These are phyloP conservation scores for Cinnamomum chago DNA, from an alignment of 164 flowering plant genomes.

Conservation along the genomic window DNA sequence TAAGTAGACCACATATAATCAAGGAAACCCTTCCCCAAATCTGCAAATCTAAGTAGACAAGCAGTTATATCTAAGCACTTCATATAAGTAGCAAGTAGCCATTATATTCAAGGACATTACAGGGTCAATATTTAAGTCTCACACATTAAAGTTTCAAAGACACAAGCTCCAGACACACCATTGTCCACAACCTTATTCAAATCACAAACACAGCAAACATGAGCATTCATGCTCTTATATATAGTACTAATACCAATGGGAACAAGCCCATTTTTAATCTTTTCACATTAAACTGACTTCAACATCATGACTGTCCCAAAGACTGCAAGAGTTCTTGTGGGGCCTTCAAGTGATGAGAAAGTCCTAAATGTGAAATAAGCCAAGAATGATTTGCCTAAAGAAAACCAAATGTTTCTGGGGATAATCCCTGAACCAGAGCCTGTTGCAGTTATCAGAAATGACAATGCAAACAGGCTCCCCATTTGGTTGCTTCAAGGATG, in stretches of 20 bases:
- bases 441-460: slow-evolving; percentile 8
- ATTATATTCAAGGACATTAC: background rate
- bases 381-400: slow-evolving; percentile 81
- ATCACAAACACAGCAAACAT: background rate
- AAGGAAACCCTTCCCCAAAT: too few relatives aligned
- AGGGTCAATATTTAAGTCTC: background rate
- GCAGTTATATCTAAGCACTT: too few relatives aligned
- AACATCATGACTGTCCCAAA: slow-evolving; percentile 8
- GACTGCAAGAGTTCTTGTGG: slow-evolving; percentile 3
- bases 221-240: background rate
- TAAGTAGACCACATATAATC: too few relatives aligned
- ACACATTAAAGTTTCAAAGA: background rate
- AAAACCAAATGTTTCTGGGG: slow-evolving; percentile 43
- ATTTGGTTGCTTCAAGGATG: slow-evolving; percentile 35
- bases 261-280: slow-evolving; percentile 3
- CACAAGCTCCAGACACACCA: background rate
- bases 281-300: slow-evolving; percentile 3
- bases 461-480: slow-evolving; percentile 27
- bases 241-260: background rate
- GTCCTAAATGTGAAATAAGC: slow-evolving; percentile 44
- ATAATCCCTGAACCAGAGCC: slow-evolving; percentile 28
- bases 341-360: slow-evolving; percentile 11
- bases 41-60: too few relatives aligned
- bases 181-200: background rate
- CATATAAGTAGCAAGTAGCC: too few relatives aligned